Evolutionary conservation across 1,139 yeast species (phyloP), one percentile per base, ranked within the genome.

Genomic region (Yamadazyma aaseri): DNA sequence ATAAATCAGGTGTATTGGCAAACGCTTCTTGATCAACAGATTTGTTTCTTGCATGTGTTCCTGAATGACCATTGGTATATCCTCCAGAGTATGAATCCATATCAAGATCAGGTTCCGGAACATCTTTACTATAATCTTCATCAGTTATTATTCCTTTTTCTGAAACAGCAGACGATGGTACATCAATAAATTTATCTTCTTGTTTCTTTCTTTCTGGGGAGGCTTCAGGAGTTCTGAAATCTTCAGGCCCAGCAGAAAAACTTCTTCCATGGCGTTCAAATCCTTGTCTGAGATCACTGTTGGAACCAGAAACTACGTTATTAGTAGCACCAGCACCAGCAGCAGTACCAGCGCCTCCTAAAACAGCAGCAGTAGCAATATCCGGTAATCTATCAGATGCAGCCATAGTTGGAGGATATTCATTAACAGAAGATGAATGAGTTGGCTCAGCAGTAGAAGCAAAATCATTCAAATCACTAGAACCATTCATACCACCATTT

Each of bases 231-330:
- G 74, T 67, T 39, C 58, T 58, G 50, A 58, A 69, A 31, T 69
- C 74, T 35, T 69, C 75, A 7, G 67, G 58, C 2, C 70, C 72
- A 28, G 65, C 65, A 15, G 71, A 64, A 33, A 58, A 51, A 36
- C 69, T 63, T 44, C 71, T 54, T 14, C 65, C 63, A 44, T 64
- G 71, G 30, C 64, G 60, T 21, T 60, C 61, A 41, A 52, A 53
- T 16, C 49, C 50, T 29, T 49, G 47, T 32, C 35, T 36, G 25
- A 34, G 34, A 25, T 29, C 49, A 23, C 49, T 48, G 29, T 46
- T 28, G 25, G 27, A 21, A 23, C 35, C 35, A 20, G 33, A 26
- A 12, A 26, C 17, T 12, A 17, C 11, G 12, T n/a, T 14, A 22
- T 23, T 16, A 12, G 29, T 27, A 22, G 27, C 26, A 13, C 10